Evolutionary conservation across 352 stramenopile genomes (phyloP), one percentile per base, ranked within the genome.

Genomic region (Phytophthora megakarya): DNA sequence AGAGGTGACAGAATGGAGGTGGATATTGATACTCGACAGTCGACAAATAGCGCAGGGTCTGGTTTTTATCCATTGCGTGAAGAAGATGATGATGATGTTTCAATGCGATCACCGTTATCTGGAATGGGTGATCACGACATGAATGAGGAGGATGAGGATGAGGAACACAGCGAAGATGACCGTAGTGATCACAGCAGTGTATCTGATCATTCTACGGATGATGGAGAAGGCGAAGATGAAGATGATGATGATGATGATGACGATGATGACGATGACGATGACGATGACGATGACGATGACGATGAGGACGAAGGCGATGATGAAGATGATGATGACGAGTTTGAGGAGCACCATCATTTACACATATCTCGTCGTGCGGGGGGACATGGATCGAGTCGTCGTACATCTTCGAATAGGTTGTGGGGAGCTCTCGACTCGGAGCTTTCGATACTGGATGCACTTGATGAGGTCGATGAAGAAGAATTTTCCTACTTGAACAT

Each of bases 391-490:
- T 65, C 66, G 8, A 78, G 42, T 47, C 71, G 76, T 25, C 72
- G 79, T 40, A 49, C 70, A 28, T 39, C 65, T 48, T 73, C 69
- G 1, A 83, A 66, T 57, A 83, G 80, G 19, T 57, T 85, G 7
- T 93, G 84, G 84, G 81, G 83, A 25, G 80, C 84, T n/a, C 54
- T 93, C 5, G 85, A 93, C 26, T 76, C 75, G 2, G 87, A 93
- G 42, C 59, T 89, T 43, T 86, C 81, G 9, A 76, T 82, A 19
- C 60, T 89, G n/a, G 85, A 94, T 67, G 85, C 76, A 9, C 67
- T 89, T 21, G 85, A 94, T 46, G 85, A 94, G 65, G 83, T 90
- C 12, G 83, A 94, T 42, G 85, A 94, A 73, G 82, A 94, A 13
- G 83, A 94, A 32, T 94, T 90, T 48, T 94, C 81, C 18, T 92